Base-by-base conservation (phyloP, 352 stramenopile species). In the Globisporangium alternatum region DNA sequence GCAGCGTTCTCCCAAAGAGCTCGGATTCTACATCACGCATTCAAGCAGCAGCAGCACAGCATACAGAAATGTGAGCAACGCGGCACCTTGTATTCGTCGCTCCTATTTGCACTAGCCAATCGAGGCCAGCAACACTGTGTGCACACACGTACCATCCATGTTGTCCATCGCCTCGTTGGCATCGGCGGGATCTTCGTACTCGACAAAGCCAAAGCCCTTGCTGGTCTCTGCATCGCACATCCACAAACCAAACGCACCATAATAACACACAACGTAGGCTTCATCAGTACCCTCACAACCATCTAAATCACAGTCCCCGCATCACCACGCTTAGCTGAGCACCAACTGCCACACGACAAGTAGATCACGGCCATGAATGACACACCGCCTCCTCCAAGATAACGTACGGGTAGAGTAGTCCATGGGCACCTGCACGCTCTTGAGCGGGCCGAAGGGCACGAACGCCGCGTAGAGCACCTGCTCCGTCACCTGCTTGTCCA, bases 161-260 rank as follows among this genome's bases (percentile, higher is more conserved):
- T 98, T 98, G 63, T 98, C 96, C 65, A 98, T 97, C 37, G 94
- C 95, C 65, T 93, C 93, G 35, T 69, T 78, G 2, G 94, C 94
- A 62, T 98, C 91, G 2, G 84, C 77, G 35, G 88, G 76, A 44
- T 98, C 87, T 60, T 96, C 91, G 64, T 92, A 98, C 71, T 98
- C 93, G 10, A 98, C 83, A 72, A 98, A 98, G 9, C 88, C 96
- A 68, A 97, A 98, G 43, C 93, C 90, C 71, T 97, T 97, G 66
- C 91, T 80, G 59, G 54, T 75, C 17, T 90, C 89, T 94, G 59
- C 22, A 56, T 17, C 9, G 19, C 25, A 33, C 44, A 35, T 21
- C 5, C 1, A 28, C 30, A 61, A 9, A n/a, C 22, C 2, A 10
- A 33, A 59, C 33, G 69, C 28, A 62, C 8, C 52, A 30, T 9